Percentiles rank a stretch among this genome's conserved stretches.
phyloP scores from a whole-genome alignment of 116 monocot genomes.

The Posidonia oceanica region DNA sequence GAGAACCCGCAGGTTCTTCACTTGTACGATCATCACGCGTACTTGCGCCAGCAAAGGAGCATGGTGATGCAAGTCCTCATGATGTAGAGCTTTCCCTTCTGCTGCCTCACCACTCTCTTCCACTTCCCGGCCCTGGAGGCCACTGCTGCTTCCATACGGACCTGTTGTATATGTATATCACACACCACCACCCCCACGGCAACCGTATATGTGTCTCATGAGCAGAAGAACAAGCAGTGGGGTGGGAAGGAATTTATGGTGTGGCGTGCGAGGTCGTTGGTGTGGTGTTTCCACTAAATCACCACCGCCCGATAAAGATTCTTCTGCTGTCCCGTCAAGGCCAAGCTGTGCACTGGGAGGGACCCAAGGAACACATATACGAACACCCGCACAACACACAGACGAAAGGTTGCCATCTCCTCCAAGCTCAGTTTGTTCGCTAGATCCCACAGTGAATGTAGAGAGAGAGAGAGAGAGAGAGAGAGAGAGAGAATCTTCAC shows the following conservation, averaged over 20 bases:
- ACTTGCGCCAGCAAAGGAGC: slow-evolving; percentile 48
- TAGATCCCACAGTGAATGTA: not conserved
- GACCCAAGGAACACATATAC: not conserved
- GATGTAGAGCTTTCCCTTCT: slow-evolving; percentile 52
- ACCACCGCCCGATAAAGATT: not conserved
- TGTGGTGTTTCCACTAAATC: too few relatives aligned
- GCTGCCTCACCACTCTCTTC: slow-evolving; percentile 35
- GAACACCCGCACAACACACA: not conserved
- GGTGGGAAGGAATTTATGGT: not conserved
- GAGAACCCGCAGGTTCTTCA: too few relatives aligned
- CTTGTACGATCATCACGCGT: slow-evolving; percentile 2
- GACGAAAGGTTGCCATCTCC: not conserved
- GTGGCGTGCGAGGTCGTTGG: not conserved
- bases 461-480: not conserved
- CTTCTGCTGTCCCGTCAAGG: slow-evolving; percentile 8
- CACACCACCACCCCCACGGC: not conserved
- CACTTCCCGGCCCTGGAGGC: slow-evolving; percentile 26
- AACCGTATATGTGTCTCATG: too few relatives aligned
- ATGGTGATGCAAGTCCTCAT: slow-evolving; percentile 48
- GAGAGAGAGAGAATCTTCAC: not conserved
- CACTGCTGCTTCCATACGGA: not conserved
- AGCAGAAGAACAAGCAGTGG: too few relatives aligned
- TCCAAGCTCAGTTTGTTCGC: too few relatives aligned
- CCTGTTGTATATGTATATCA: not conserved
- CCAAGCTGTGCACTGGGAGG: not conserved